A percentile compares a stretch with the other conserved stretches of the same genome.
Evolutionary conservation across 345 rosid genomes (phyloP).

Genomic region (Durio zibethinus): DNA sequence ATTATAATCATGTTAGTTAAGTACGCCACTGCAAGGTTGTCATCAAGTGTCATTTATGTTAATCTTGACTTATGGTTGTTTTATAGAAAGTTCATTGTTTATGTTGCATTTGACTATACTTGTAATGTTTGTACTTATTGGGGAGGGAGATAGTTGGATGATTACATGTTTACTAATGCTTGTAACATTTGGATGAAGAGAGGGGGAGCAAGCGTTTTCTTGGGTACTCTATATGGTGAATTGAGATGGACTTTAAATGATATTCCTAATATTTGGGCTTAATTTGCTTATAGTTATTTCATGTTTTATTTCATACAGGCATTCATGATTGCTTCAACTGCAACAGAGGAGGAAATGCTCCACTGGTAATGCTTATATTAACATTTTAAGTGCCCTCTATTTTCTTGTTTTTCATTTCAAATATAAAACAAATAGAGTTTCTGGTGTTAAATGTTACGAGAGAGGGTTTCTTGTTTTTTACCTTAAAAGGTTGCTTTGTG

Average conservation of each 20-base stretch:
- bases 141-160: not conserved
- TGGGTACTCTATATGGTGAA: not conserved
- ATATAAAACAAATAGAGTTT: constrained; percentile 7
- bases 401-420: constrained; percentile 2
- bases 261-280: not conserved
- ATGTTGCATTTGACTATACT: not conserved
- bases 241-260: not conserved
- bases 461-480: not conserved
- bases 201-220: not conserved
- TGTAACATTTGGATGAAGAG: not conserved
- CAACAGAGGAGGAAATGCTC: constrained; percentile 89
- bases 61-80: not conserved
- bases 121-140: not conserved
- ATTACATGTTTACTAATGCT: not conserved
- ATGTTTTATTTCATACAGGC: constrained; percentile 54
- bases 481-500: not conserved
- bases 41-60: not conserved
- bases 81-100: not conserved
- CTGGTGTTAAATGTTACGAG: not conserved
- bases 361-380: constrained; percentile 54
- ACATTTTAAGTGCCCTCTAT: not conserved
- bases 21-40: not conserved
- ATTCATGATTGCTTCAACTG: constrained; percentile 97
- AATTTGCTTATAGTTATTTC: constrained; percentile 21
- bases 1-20: not conserved